Evolutionary conservation across 331 rosid species (phyloP).

Genomic region (Saraca asoca): DNA sequence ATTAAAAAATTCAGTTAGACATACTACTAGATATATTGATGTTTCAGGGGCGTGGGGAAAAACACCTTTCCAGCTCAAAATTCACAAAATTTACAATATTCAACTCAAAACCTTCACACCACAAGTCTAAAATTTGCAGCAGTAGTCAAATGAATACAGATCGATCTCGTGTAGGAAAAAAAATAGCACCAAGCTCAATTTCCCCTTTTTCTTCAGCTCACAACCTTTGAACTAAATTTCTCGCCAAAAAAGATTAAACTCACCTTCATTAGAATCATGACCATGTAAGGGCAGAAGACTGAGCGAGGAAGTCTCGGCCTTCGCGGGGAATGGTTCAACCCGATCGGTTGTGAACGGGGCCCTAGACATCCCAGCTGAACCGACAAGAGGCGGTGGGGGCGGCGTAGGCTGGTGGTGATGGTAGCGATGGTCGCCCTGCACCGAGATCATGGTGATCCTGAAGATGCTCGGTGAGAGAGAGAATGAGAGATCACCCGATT

Average conservation of each 20-base stretch:
- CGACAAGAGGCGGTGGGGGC: constrained; percentile 20
- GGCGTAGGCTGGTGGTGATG: constrained; percentile 40
- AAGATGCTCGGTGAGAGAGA: neutral
- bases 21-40: neutral
- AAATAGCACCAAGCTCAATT: too few relatives aligned
- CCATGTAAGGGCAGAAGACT: constrained; percentile 48
- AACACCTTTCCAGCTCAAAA: neutral
- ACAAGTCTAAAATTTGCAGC: neutral
- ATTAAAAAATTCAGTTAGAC: neutral
- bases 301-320: constrained; percentile 60
- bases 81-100: neutral
- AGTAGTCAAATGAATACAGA: neutral
- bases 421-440: constrained; percentile 64
- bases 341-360: constrained; percentile 51
- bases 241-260: neutral
- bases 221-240: neutral
- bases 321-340: constrained; percentile 52
- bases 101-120: neutral
- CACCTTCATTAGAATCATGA: constrained; percentile 74
- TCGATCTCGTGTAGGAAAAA: neutral
- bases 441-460: constrained; percentile 63
- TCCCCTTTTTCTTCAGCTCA: neutral
- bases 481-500: constrained; percentile 2
- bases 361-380: constrained; percentile 49
- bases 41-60: too few relatives aligned